A percentile compares a stretch with the other conserved stretches of the same genome.
phyloP scores from a whole-genome alignment of 2,329 filamentous ascomycete species.

The Plectosphaerella plurivora region DNA sequence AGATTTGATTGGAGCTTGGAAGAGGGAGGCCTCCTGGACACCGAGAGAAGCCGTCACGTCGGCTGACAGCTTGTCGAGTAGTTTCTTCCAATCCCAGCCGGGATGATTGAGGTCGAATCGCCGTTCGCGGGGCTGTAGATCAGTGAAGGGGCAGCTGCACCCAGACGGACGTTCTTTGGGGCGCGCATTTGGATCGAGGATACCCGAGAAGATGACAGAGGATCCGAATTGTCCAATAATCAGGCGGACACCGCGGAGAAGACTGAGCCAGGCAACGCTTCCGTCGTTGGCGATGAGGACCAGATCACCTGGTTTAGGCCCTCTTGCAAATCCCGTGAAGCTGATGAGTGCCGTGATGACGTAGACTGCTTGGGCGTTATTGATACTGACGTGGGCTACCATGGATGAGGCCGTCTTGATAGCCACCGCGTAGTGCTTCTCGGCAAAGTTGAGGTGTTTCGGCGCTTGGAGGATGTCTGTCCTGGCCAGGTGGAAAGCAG shows the following conservation, averaged over 20 bases:
- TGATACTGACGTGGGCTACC: slow-evolving; percentile 4
- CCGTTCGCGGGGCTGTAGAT: not conserved
- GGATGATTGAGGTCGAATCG: not conserved
- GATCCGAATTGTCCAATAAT: not conserved
- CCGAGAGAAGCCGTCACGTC: not conserved
- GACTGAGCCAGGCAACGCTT: too few relatives aligned
- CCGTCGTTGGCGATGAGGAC: not conserved
- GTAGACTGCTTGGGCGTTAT: slow-evolving; percentile 10
- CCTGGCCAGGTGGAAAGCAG: slow-evolving; percentile 3
- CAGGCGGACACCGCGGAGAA: not conserved
- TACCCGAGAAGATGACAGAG: not conserved
- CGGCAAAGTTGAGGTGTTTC: slow-evolving; percentile 6
- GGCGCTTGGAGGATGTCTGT: not conserved
- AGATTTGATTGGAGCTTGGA: not conserved
- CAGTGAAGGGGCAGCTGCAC: not conserved
- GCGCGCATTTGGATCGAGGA: not conserved
- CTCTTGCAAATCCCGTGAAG: slow-evolving; percentile 6
- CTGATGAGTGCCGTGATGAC: slow-evolving; percentile 7
- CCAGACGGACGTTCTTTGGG: not conserved
- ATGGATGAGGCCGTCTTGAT: slow-evolving; percentile 9
- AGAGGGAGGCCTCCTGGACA: not conserved
- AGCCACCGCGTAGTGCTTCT: slow-evolving; percentile 6
- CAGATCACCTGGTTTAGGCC: not conserved
- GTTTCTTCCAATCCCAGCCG: not conserved
- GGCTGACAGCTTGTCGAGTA: not conserved